Base-by-base conservation (phyloP, 2,329 filamentous ascomycete genomes). In the Ophiostoma triangulosporum region DNA sequence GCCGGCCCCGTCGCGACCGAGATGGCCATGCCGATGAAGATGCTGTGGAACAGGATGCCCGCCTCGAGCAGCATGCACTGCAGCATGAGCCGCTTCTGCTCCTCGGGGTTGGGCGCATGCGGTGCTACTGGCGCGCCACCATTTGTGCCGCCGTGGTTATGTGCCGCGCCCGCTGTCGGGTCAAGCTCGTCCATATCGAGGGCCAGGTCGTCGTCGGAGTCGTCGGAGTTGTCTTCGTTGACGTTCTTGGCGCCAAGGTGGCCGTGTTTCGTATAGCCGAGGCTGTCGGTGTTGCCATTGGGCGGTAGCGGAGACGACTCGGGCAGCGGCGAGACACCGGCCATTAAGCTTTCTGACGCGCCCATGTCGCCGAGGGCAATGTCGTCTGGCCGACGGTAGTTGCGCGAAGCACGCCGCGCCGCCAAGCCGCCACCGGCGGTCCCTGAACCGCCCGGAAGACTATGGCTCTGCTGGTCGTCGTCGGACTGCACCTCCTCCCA, bases 11-110 rank as follows among this genome's bases (percentile, higher is more conserved):
- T 88, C 0, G 87, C 83, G 1, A 93, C 87, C 1, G 84, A 88
- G 29, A 93, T 75, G 4, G 87, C 86, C 85, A 91, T 90, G 57
- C 87, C 87, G 61, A 93, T 91, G 63, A 93, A 93, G 52, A 93
- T 75, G 53, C 52, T 54, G 52, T 93, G 87, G 64, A 91, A 91
- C 15, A 93, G 74, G 57, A 93, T 91, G 20, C 87, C 87, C 0
- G 86, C 86, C 68, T 91, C 87, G 3, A 93, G 76, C 24, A 93
- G 74, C 46, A 91, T 71, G 60, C 86, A 90, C 65, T 93, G 87
- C 9, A 90, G 70, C 60, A 90, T 74, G 58, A 84, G 76, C 11
- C 83, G 76, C 62, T 82, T 78, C 56, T 78, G 75, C 66, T 84
- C 73, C 63, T 86, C 74, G 48, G 77, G 64, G 35, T 66, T 70